Evolutionary conservation across 441 rosid species (phyloP).

Genomic region (Manihot esculenta): DNA sequence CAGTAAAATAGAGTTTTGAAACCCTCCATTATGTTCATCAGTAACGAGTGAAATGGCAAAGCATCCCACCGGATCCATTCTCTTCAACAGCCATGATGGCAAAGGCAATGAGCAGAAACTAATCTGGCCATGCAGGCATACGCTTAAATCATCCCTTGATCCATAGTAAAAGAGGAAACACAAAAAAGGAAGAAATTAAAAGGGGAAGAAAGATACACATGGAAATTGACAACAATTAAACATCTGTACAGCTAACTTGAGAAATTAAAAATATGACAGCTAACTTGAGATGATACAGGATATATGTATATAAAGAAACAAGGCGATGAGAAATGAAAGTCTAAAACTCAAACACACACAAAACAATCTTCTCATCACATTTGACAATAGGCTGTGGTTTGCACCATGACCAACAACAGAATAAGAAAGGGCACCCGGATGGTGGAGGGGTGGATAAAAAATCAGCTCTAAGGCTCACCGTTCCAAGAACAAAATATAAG

Average conservation of each 20-base stretch:
- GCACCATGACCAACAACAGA: not conserved
- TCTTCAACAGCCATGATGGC: constrained; percentile 35
- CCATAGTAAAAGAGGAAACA: constrained; percentile 22
- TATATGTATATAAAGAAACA: not conserved
- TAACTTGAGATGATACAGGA: constrained; percentile 9
- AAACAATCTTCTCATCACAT: not conserved
- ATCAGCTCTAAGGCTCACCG: no score
- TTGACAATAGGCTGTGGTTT: not conserved
- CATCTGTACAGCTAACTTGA: constrained; percentile 14
- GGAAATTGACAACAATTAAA: constrained; percentile 27
- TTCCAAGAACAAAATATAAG: not conserved
- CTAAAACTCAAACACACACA: not conserved
- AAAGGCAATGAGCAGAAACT: constrained; percentile 34
- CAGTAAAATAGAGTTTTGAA: constrained; percentile 13
- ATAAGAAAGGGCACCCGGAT: not conserved
- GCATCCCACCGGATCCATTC: constrained; percentile 38
- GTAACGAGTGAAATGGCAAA: constrained; percentile 13
- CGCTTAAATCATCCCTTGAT: constrained; percentile 38
- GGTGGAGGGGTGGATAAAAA: not conserved
- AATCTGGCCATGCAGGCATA: constrained; percentile 31
- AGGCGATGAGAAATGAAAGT: not conserved
- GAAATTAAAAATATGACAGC: no score
- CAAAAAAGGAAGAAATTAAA: constrained; percentile 32
- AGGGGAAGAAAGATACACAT: constrained; percentile 19
- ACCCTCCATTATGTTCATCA: constrained; percentile 18